A percentile compares a stretch with the other conserved stretches of the same genome.
phyloP scores from a whole-genome alignment of 176 grass and related monocot genomes.

The Oryza officinalis region DNA sequence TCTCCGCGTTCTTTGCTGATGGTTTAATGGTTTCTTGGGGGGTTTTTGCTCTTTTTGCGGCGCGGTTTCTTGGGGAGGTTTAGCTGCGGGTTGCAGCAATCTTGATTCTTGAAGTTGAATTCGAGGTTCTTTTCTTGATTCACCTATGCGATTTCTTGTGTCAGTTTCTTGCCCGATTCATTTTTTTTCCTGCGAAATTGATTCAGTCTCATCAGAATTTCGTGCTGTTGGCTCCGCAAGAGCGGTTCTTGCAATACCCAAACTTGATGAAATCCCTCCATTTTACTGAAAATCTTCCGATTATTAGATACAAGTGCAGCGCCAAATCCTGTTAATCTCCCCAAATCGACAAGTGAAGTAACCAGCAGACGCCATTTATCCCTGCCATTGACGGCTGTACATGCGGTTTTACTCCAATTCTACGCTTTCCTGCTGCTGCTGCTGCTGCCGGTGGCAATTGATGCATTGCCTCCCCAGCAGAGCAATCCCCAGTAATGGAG shows the following conservation, averaged over 20 bases:
- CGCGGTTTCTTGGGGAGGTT: neutral
- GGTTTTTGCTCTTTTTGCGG: neutral
- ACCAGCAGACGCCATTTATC: neutral
- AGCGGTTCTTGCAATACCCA: neutral
- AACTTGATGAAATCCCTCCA: neutral
- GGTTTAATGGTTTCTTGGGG: constrained; percentile 6
- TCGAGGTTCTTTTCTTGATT: neutral
- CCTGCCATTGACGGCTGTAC: neutral
- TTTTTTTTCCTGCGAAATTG: neutral
- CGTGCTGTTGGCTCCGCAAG: neutral
- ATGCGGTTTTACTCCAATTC: neutral
- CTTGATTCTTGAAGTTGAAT: neutral
- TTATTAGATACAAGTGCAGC: neutral
- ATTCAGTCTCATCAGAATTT: neutral
- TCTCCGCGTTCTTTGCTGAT: neutral
- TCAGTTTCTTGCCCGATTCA: neutral
- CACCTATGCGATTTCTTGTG: neutral
- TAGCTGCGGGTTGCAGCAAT: neutral
- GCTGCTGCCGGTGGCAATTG: neutral
- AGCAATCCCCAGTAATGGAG: constrained; percentile 13
- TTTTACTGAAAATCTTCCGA: neutral
- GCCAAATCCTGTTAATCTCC: neutral
- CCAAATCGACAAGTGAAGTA: neutral
- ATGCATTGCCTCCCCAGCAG: neutral
- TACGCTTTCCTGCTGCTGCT: neutral